Evolutionary conservation across 2,329 filamentous ascomycete genomes (phyloP).

Genomic region (Fusarium sp.): DNA sequence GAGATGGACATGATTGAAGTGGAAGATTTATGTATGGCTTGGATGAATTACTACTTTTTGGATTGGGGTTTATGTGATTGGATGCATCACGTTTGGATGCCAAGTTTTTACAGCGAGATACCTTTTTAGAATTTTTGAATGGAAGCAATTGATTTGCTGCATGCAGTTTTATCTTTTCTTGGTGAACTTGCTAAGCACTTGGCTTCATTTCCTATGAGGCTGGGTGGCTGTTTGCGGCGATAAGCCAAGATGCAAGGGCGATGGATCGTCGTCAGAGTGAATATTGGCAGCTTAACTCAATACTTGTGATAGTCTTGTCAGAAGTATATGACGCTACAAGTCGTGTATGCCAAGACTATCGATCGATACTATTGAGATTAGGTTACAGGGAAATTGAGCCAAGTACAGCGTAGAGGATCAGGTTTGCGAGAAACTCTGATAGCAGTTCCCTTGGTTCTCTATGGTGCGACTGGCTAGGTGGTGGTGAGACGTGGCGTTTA

Average conservation of each 20-base stretch:
- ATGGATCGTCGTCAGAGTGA: background rate
- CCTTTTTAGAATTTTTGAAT: slow-evolving; percentile 34
- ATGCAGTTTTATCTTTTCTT: background rate
- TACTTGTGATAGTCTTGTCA: background rate
- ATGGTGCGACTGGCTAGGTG: background rate
- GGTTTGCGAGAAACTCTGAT: background rate
- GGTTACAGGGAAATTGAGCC: slow-evolving; percentile 17
- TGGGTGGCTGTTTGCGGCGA: background rate
- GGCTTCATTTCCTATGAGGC: background rate
- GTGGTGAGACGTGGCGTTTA: slow-evolving; percentile 12
- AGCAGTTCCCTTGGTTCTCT: background rate
- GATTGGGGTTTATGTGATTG: background rate
- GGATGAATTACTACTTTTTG: slow-evolving; percentile 39
- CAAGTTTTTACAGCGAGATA: slow-evolving; percentile 37
- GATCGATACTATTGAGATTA: background rate
- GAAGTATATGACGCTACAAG: background rate
- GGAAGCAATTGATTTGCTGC: slow-evolving; percentile 14
- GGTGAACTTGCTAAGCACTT: background rate
- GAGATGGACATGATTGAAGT: slow-evolving; percentile 37
- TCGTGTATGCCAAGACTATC: background rate
- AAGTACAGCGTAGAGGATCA: background rate
- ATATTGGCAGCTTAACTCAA: background rate
- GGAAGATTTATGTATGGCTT: slow-evolving; percentile 25
- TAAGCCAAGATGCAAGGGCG: slow-evolving; percentile 13
- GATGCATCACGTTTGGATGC: slow-evolving; percentile 20